Evolutionary conservation across 2,329 filamentous ascomycete species (phyloP).

Genomic region (Acrodontium crateriforme): DNA sequence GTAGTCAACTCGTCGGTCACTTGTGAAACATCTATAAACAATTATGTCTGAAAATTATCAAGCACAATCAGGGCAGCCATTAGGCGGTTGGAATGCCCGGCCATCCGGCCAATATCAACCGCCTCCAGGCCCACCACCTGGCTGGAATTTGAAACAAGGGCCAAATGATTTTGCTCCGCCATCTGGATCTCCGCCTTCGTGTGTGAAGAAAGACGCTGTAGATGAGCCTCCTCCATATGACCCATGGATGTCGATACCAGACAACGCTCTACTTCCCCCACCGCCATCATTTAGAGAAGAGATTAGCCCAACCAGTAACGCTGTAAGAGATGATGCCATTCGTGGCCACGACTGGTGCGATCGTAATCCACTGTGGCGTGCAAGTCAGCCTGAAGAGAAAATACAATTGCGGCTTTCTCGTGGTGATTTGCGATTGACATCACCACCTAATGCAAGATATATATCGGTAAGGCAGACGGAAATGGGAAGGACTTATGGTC

Average conservation of each 20-base stretch:
- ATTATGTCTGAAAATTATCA: constrained; percentile 15
- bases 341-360: constrained; percentile 54
- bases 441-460: constrained; percentile 28
- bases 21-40: no score
- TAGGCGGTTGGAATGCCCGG: constrained; percentile 6
- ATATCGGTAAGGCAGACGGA: constrained; percentile 31
- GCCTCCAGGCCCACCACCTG: constrained; percentile 20
- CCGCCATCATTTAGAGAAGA: constrained; percentile 56
- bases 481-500: constrained; percentile 36
- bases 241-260: constrained; percentile 60
- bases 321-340: constrained; percentile 48
- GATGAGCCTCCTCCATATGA: constrained; percentile 45
- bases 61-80: constrained; percentile 20
- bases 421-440: constrained; percentile 38
- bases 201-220: constrained; percentile 8
- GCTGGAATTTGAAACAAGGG: constrained; percentile 7
- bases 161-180: constrained; percentile 19
- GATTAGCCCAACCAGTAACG: constrained; percentile 54
- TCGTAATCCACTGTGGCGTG: constrained; percentile 43
- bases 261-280: constrained; percentile 58
- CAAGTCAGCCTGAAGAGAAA: constrained; percentile 25
- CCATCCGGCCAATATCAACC: constrained; percentile 11
- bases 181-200: constrained; percentile 16
- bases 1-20: no score
- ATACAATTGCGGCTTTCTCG: constrained; percentile 33